Evolutionary conservation across 2,329 filamentous ascomycete species (phyloP).

Genomic region (Microsporum canis): DNA sequence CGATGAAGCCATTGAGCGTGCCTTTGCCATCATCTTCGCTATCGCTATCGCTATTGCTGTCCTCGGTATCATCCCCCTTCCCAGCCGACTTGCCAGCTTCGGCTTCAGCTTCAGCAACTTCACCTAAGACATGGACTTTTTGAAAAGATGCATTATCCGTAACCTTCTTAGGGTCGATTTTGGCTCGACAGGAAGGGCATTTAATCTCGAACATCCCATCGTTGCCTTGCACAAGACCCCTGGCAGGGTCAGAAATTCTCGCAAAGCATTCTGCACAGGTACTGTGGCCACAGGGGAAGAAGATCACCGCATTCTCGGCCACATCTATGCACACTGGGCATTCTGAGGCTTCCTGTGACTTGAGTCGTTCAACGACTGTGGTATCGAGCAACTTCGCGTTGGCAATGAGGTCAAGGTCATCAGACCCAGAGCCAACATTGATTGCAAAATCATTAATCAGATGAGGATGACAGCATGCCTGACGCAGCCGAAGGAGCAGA

Average conservation of each 20-base stretch:
- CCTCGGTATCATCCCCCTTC: conserved; percentile 26
- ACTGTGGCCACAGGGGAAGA: conserved; percentile 73
- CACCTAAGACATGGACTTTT: conserved; percentile 55
- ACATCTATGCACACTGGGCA: conserved; percentile 76
- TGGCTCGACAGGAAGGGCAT: conserved; percentile 66
- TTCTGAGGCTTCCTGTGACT: conserved; percentile 51
- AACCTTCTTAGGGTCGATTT: conserved; percentile 55
- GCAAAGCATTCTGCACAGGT: conserved; percentile 67
- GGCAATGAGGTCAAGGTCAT: conserved; percentile 46
- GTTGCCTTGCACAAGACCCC: conserved; percentile 48
- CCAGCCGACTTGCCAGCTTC: conserved; percentile 22
- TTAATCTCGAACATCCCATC: conserved; percentile 44
- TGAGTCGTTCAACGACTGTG: conserved; percentile 57
- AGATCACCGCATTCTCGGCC: conserved; percentile 61
- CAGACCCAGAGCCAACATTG: conserved; percentile 31
- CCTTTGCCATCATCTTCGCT: conserved; percentile 34
- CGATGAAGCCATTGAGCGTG: conserved; percentile 45
- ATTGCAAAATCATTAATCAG: conserved; percentile 56
- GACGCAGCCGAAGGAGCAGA: conserved; percentile 65
- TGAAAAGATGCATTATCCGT: conserved; percentile 66
- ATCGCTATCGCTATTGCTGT: conserved; percentile 23
- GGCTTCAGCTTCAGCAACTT: conserved; percentile 28
- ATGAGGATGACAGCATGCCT: conserved; percentile 68
- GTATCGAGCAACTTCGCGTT: conserved; percentile 51
- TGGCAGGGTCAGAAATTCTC: conserved; percentile 52